Conservation (phyloP, 495 filamentous ascomycete genomes). For the Penicillium cataractarum region DNA sequence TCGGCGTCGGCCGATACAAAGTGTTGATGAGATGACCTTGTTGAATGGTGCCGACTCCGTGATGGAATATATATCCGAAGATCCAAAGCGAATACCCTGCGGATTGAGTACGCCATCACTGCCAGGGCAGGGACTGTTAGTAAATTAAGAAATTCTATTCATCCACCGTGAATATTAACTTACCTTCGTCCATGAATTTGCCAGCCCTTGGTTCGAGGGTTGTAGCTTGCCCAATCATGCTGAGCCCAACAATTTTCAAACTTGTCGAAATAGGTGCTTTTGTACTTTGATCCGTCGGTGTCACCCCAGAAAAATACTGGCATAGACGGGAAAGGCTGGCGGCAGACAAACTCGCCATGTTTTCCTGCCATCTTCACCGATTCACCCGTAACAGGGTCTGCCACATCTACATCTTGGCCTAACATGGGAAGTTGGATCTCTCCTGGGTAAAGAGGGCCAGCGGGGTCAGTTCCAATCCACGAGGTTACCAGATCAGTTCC, state of each 20-base stretch:
- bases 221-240: constrained; percentile 63
- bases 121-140: constrained; percentile 40
- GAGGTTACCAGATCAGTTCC: constrained; percentile 72
- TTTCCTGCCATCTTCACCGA: constrained; percentile 43
- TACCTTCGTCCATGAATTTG: constrained; percentile 71
- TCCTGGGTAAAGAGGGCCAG: constrained; percentile 67
- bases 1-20: constrained; percentile 73
- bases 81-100: constrained; percentile 71
- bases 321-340: constrained; percentile 67
- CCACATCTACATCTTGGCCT: constrained; percentile 64
- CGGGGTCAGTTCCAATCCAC: constrained; percentile 68
- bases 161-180: constrained; percentile 12
- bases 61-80: constrained; percentile 72
- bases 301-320: constrained; percentile 73
- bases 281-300: constrained; percentile 55
- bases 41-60: constrained; percentile 61
- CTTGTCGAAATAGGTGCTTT: constrained; percentile 61
- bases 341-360: constrained; percentile 68
- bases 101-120: constrained; percentile 78
- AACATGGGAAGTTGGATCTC: constrained; percentile 64
- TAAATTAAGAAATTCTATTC: constrained; percentile 27
- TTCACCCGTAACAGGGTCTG: constrained; percentile 57
- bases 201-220: constrained; percentile 65
- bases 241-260: constrained; percentile 63
- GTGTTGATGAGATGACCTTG: constrained; percentile 57